Base-by-base conservation (phyloP, 1,139 yeast genomes). In the Hemisphaericaspora xylanilytica region DNA sequence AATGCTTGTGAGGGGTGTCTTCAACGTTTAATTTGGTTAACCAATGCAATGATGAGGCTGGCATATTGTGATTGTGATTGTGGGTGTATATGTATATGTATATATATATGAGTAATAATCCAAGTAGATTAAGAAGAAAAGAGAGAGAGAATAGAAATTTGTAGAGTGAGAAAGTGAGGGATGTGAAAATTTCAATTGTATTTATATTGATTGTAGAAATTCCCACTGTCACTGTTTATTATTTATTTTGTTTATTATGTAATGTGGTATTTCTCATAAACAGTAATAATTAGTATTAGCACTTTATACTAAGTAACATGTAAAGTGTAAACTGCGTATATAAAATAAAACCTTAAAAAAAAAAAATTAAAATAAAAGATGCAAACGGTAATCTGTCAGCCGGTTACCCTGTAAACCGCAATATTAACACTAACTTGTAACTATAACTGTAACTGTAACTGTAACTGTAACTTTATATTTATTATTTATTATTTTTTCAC, bases 1-100 rank as follows among this genome's bases (percentile, higher is more conserved):
- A 76, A 63, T 81, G 82, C 67, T 81, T 78, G 64, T 85, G 87
- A 46, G 97, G 96, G 56, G 88, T 81, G 53, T 75, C 78, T 49
- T 78, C 67, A 55, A 84, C 79, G 71, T 92, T 84, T 63, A 92
- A 80, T 55, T 80, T 70, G 56, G 90, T 78, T 69, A 92, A 80
- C 97, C 98, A 92, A 50, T 65, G 53, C 56, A 72, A 61, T 40
- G 75, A 52, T 14, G 65, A 55, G 46, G 59, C 47, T 29, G 67
- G 60, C 67, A 61, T n/a, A n/a, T n/a, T n/a, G n/a, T 61, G 15
- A 20, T 32, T 16, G 33, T 8, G 9, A 4, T 9, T 22, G 11
- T 22, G 26, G 8, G n/a, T 22, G 13, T 12, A 13, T 29, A 22
- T 22, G 15, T 12, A 13, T 32, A 12, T 21, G 22, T 12, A n/a